These are phyloP conservation scores for Solanum clarkiae DNA, from an alignment of 257 asterid genomes.

Conservation along the genomic window DNA sequence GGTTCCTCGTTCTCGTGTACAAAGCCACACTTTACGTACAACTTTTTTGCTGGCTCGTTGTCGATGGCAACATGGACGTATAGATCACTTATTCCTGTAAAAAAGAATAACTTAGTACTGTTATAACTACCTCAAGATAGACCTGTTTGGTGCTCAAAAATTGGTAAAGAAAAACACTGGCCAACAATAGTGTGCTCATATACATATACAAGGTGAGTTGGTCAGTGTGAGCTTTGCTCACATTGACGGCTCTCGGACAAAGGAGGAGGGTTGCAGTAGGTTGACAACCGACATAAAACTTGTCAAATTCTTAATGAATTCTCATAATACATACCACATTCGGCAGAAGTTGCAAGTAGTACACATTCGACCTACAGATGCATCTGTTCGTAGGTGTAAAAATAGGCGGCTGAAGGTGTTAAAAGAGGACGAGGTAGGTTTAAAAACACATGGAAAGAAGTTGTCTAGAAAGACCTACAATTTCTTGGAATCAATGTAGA, in stretches of 20 bases:
- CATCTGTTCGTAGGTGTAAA: neutral
- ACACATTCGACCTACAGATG: neutral
- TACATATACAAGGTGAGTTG: neutral
- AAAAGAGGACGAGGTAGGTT: neutral
- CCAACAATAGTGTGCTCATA: neutral
- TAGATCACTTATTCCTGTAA: slow-evolving; percentile 77
- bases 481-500: neutral
- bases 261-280: neutral
- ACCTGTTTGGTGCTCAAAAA: neutral
- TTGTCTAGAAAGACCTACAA: neutral
- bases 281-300: neutral
- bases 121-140: neutral
- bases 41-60: slow-evolving; percentile 69
- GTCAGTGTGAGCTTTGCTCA: neutral
- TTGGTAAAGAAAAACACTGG: neutral
- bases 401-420: neutral
- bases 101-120: neutral
- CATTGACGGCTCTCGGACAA: neutral
- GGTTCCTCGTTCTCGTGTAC: slow-evolving; percentile 78
- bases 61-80: slow-evolving; percentile 90
- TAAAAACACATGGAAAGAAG: neutral
- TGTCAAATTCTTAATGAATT: neutral
- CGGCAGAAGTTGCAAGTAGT: neutral
- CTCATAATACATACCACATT: neutral
- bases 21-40: slow-evolving; percentile 79